Evolutionary conservation across 495 filamentous ascomycete species (phyloP), one percentile per base, ranked within the genome.

Genomic region (Hypoxylon perforatum): DNA sequence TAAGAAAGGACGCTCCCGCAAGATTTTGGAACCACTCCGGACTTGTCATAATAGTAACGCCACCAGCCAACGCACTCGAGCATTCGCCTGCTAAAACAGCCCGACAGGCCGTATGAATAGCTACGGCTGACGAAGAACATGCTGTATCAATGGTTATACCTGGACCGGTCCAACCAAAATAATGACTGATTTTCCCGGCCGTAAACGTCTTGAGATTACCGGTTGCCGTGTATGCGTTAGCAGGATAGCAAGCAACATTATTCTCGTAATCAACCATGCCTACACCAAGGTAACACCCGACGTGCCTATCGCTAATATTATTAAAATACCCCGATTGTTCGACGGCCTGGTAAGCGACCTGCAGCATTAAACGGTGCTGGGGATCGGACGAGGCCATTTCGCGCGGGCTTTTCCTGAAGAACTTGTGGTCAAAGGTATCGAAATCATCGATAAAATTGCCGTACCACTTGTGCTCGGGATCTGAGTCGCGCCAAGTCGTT

Each of bases 61-160:
- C 81, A 15, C 73, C 73, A 7, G 73, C 76, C 5, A 84, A 44
- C 19, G 82, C 77, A 10, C 33, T 59, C 2, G 46, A 45, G 39
- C 75, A 80, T 39, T 83, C 81, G n/a, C 78, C 78, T 39, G 21
- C 67, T 15, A 70, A 66, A 4, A 73, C n/a, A n/a, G 67, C 75
- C 46, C 76, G 72, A 17, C 73, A 67, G 1, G 78, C 82, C 30
- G 44, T 50, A 59, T 83, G 75, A n/a, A 83, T 50, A 0, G 82
- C 80, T 0, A 81, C 67, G 1, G 83, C 58, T 33, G 76, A 80
- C 0, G 78, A 80, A 2, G 81, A 82, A 39, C 83, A 86, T 0
- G 84, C 83, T 3, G 82, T 85, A 50, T 86, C 83, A 8, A 85
- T 70, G 0, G 78, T 81, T 67, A 85, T 73, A 0, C 70, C 74